Percentiles rank a stretch among this genome's conserved stretches.
Conservation (phyloP, 2,329 filamentous ascomycete species). For the Aspergillus versicolor region DNA sequence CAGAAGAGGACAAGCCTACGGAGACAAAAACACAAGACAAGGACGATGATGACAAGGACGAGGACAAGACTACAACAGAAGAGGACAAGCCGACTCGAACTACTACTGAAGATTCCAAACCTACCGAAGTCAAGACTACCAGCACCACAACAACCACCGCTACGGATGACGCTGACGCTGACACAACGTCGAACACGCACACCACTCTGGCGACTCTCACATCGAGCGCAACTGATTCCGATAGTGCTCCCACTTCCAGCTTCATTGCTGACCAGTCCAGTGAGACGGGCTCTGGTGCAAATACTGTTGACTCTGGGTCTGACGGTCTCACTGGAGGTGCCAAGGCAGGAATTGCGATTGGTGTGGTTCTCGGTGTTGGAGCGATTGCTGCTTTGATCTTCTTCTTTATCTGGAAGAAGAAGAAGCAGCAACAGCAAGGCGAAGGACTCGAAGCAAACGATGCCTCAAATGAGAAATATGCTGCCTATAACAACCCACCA, state of each 20-base stretch:
- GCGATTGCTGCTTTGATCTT: slow-evolving; percentile 67
- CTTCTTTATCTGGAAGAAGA: slow-evolving; percentile 73
- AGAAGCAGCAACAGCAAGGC: slow-evolving; percentile 51
- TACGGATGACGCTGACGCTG: slow-evolving; percentile 2
- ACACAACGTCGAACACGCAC: slow-evolving; percentile 8
- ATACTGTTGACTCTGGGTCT: slow-evolving; percentile 25
- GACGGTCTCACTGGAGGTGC: slow-evolving; percentile 45
- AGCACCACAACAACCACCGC: not conserved
- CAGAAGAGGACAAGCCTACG: slow-evolving; percentile 12
- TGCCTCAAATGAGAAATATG: slow-evolving; percentile 64
- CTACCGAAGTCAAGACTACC: slow-evolving; percentile 12
- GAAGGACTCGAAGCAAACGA: slow-evolving; percentile 37
- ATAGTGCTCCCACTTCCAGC: slow-evolving; percentile 17
- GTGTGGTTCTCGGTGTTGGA: slow-evolving; percentile 69
- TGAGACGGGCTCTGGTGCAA: slow-evolving; percentile 25
- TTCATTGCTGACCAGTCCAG: slow-evolving; percentile 19
- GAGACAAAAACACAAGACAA: slow-evolving; percentile 12
- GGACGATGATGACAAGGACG: slow-evolving; percentile 13
- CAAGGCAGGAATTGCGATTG: slow-evolving; percentile 83
- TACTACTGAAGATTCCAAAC: slow-evolving; percentile 12
- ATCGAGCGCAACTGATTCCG: slow-evolving; percentile 12
- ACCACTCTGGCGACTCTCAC: slow-evolving; percentile 25
- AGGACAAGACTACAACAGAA: slow-evolving; percentile 10
- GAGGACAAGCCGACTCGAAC: slow-evolving; percentile 12
- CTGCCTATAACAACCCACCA: slow-evolving; percentile 23